Evolutionary conservation across 106 monocot species (phyloP).

Genomic region (Allium cepa): DNA sequence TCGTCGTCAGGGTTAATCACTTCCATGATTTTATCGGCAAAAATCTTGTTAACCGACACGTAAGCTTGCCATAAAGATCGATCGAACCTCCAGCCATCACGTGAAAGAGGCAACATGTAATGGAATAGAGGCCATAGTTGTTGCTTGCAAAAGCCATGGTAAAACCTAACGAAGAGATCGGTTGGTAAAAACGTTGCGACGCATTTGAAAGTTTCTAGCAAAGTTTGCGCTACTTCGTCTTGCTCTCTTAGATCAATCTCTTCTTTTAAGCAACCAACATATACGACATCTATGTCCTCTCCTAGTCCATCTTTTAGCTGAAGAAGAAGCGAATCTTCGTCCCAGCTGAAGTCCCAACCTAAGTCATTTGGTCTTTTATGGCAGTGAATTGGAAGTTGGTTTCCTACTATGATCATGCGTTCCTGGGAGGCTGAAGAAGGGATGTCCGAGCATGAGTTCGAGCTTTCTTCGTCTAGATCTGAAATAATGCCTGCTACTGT

Average conservation of each 20-base stretch:
- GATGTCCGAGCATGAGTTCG: slow-evolving; percentile 11
- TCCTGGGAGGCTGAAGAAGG: slow-evolving; percentile 29
- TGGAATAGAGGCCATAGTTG: slow-evolving; percentile 47
- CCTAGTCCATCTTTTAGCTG: slow-evolving; percentile 48
- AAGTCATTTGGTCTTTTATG: slow-evolving; percentile 19
- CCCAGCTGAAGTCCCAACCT: slow-evolving; percentile 48
- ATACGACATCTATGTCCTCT: slow-evolving; percentile 34
- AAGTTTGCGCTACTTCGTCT: slow-evolving; percentile 34
- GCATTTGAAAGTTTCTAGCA: slow-evolving; percentile 42
- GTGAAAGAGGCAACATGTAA: slow-evolving; percentile 48
- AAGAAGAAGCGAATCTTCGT: slow-evolving; percentile 42
- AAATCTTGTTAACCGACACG: slow-evolving; percentile 54
- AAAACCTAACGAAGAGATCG: slow-evolving; percentile 38
- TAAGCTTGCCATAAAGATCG: slow-evolving; percentile 52
- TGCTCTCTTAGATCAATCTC: slow-evolving; percentile 39
- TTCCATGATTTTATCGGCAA: slow-evolving; percentile 52
- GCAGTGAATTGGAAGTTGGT: slow-evolving; percentile 37
- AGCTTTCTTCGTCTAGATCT: slow-evolving; percentile 36
- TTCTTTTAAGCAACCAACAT: slow-evolving; percentile 40
- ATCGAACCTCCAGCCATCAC: slow-evolving; percentile 40
- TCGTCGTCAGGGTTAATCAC: slow-evolving; percentile 47
- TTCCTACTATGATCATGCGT: slow-evolving; percentile 32
- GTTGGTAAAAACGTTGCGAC: slow-evolving; percentile 35
- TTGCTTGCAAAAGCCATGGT: slow-evolving; percentile 56
- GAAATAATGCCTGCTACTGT: slow-evolving; percentile 43